phyloP scores from a whole-genome alignment of 2,329 filamentous ascomycete species.

The Aphanocladium album region DNA sequence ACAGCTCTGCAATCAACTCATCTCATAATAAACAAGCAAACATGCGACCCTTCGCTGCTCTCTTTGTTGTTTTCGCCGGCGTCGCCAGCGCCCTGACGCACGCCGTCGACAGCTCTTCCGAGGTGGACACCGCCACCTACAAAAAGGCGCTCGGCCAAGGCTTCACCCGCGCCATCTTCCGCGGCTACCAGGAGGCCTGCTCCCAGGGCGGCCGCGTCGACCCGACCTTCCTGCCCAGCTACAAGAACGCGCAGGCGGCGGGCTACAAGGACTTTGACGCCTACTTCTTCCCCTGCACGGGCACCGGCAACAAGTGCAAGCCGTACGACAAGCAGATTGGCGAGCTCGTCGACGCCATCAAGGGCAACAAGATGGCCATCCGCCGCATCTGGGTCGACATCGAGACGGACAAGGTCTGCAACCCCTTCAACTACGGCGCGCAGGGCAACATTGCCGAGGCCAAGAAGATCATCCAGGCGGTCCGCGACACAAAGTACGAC shows the following conservation, averaged over 20 bases:
- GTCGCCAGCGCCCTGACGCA: conserved; percentile 6
- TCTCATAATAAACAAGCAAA: not conserved
- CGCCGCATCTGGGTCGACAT: conserved; percentile 13
- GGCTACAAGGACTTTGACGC: conserved; percentile 14
- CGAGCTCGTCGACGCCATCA: conserved; percentile 7
- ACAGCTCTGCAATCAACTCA: not conserved
- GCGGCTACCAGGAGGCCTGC: conserved; percentile 13
- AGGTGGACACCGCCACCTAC: conserved; percentile 1
- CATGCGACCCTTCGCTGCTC: not conserved
- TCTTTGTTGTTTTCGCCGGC: not conserved
- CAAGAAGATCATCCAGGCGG: conserved; percentile 33
- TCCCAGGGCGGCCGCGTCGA: conserved; percentile 12
- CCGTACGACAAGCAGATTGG: conserved; percentile 8
- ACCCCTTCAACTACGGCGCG: conserved; percentile 10
- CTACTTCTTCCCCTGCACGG: conserved; percentile 13
- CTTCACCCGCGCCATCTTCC: conserved; percentile 13
- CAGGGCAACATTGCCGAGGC: conserved; percentile 9
- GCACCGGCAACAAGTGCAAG: conserved; percentile 13
- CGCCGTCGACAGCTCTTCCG: conserved; percentile 10
- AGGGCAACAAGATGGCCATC: conserved; percentile 5
- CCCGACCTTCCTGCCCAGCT: conserved; percentile 12
- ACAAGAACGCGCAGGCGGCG: conserved; percentile 7
- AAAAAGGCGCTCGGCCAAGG: conserved; percentile 12
- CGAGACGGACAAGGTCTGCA: conserved; percentile 11
- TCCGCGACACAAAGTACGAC: conserved; percentile 2